Base-by-base conservation (phyloP, 192 early-diverging fungal genomes). In the Backusella circina region DNA sequence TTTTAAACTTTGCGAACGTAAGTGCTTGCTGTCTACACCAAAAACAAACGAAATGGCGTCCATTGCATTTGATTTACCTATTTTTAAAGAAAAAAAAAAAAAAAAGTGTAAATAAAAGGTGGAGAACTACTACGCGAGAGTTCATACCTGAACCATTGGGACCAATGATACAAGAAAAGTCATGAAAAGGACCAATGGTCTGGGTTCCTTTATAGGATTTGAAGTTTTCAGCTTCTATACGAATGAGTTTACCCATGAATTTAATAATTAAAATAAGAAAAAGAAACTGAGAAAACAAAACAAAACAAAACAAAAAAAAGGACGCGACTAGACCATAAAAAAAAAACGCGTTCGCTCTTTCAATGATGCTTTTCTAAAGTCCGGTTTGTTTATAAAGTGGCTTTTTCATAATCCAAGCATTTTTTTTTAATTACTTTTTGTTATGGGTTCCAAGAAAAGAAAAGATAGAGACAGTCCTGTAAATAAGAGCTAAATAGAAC, bases 31-130 rank as follows among this genome's bases (percentile, higher is more conserved):
- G 64, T 96, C 92, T 68, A 99, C 91, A 33, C 98, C 98, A 26
- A 99, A 87, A 1, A 99, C 98, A 88, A 99, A 99, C 33, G 92
- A 94, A 78, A 99, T 97, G 41, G 98, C 98, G 80, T 99, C 98
- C 97, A 99, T 99, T 23, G 99, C 86, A 79, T 99, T 99, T 21
- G 96, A 98, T 83, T 99, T 99, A 16, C 96, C 93, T 94, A 33
- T 28, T 35, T n/a, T n/a, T n/a, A n/a, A 28, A 57, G 66, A 26
- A 26, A 70, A 71, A 30, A 33, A 21, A 35, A 8, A 30, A 26
- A 5, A 33, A 3, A 31, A 13, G 8, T 30, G 16, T 28, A 36
- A 57, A 12, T 39, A 70, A 35, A n/a, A n/a, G 5, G 8, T 39
- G 21, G n/a, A 26, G 68, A 23, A n/a, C 38, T 70, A 70, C 30